Percentiles rank a stretch among this genome's conserved stretches.
These are phyloP conservation scores for Takashimella tepidaria DNA, from an alignment of 1,284 basidiomycete species.

Conservation along the genomic window DNA sequence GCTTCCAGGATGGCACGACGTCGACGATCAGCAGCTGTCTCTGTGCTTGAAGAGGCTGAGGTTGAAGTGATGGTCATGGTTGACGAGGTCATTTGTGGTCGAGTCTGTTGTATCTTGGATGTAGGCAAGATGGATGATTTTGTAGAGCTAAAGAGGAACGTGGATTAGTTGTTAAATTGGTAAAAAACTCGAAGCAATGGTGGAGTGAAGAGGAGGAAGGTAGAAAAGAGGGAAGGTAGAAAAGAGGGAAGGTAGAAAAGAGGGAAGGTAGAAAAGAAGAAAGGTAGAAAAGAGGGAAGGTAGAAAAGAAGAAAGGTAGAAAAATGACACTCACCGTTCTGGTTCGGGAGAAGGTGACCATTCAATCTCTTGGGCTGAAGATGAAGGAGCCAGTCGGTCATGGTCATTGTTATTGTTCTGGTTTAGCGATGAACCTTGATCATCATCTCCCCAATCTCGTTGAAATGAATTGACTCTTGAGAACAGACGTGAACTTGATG, in stretches of 20 bases:
- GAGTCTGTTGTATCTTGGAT: too few relatives aligned
- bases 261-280: neutral
- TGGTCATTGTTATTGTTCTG: constrained; percentile 2
- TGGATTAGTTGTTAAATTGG: too few relatives aligned
- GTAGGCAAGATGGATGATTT: too few relatives aligned
- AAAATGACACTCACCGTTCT: too few relatives aligned
- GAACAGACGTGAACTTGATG: constrained; percentile 5
- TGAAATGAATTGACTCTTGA: constrained; percentile 40
- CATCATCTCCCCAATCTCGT: constrained; percentile 38
- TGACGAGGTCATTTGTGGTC: too few relatives aligned
- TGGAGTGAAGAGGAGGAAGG: neutral
- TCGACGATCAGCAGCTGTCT: constrained; percentile 33
- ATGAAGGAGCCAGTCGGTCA: too few relatives aligned
- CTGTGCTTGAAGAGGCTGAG: too few relatives aligned
- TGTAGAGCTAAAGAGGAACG: too few relatives aligned
- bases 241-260: too few relatives aligned
- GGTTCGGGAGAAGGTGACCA: constrained; percentile 28
- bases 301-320: neutral
- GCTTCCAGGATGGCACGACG: constrained; percentile 42
- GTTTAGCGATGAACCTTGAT: constrained; percentile 6
- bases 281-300: too few relatives aligned
- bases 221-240: neutral
- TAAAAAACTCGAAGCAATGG: too few relatives aligned
- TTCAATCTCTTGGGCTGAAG: constrained; percentile 14
- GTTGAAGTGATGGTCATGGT: too few relatives aligned